Percentiles rank a stretch among this genome's conserved stretches.
phyloP scores from a whole-genome alignment of 108 stramenopile genomes.

The Fistulifera solaris region DNA sequence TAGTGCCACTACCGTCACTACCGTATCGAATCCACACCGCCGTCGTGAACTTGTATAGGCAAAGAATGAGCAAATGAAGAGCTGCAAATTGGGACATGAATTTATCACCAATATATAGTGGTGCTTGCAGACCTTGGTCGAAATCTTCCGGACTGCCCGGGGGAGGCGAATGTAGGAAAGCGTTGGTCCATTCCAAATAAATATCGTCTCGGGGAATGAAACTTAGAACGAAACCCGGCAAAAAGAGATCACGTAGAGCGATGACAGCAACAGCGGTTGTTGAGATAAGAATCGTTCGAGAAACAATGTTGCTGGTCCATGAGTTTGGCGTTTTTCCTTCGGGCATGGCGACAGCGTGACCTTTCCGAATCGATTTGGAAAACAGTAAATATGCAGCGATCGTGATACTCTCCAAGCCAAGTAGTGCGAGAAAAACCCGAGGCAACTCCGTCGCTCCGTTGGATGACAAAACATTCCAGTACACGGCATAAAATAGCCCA shows the following conservation, averaged over 20 bases:
- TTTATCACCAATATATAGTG: conserved; percentile 71
- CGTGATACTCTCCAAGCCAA: conserved; percentile 53
- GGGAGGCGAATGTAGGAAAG: conserved; percentile 79
- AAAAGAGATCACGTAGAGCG: conserved; percentile 65
- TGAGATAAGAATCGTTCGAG: conserved; percentile 58
- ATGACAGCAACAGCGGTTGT: conserved; percentile 44
- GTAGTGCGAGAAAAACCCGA: conserved; percentile 29
- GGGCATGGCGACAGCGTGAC: conserved; percentile 25
- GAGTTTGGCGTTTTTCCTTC: conserved; percentile 54
- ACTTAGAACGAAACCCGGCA: conserved; percentile 56
- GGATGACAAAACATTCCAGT: conserved; percentile 40
- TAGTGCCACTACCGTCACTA: conserved; percentile 53
- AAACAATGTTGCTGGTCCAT: conserved; percentile 55
- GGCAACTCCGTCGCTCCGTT: conserved; percentile 50
- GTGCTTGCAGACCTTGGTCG: conserved; percentile 57
- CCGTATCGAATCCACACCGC: conserved; percentile 43
- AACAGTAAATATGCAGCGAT: conserved; percentile 32
- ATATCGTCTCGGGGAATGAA: conserved; percentile 83
- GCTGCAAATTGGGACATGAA: conserved; percentile 62
- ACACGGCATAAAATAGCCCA: conserved; percentile 38
- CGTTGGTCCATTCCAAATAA: conserved; percentile 82
- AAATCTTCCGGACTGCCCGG: conserved; percentile 61
- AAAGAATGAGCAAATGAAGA: conserved; percentile 47
- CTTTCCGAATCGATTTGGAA: conserved; percentile 13
- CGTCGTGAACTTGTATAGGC: conserved; percentile 56